Evolutionary conservation across 805 yeast species (phyloP).

Genomic region (Candida patagonica): DNA sequence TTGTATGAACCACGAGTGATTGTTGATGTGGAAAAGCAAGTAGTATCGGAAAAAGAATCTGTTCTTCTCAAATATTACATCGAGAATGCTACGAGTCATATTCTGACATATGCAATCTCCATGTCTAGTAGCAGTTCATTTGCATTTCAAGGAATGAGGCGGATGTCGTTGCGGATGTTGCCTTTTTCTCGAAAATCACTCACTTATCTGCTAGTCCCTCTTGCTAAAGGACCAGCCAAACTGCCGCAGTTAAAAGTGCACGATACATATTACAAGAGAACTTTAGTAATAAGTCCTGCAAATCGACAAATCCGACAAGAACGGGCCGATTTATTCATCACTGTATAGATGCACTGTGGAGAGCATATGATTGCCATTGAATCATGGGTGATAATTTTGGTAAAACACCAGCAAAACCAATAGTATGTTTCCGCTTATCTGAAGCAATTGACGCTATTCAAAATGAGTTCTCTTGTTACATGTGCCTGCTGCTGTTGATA

Average conservation of each 20-base stretch:
- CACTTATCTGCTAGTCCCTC: constrained; percentile 23
- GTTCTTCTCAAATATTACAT: constrained; percentile 33
- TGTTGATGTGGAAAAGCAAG: constrained; percentile 24
- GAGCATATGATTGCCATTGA: background rate
- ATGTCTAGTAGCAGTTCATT: constrained; percentile 33
- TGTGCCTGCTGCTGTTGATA: too few relatives aligned
- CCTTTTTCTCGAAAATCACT: constrained; percentile 46
- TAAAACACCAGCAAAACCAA: too few relatives aligned
- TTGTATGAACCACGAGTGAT: constrained; percentile 63
- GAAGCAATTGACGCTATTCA: too few relatives aligned
- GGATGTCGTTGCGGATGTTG: constrained; percentile 37
- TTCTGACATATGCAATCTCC: constrained; percentile 51
- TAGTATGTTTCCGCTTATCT: too few relatives aligned
- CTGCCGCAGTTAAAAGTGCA: constrained; percentile 58
- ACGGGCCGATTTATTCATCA: constrained; percentile 6
- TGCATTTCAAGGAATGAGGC: constrained; percentile 32
- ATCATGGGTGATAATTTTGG: too few relatives aligned
- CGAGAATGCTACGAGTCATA: constrained; percentile 68
- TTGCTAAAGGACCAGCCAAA: constrained; percentile 9
- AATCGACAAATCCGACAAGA: constrained; percentile 9
- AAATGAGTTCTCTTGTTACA: too few relatives aligned
- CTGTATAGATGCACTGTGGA: background rate
- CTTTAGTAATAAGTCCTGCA: constrained; percentile 43
- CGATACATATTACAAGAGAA: constrained; percentile 60
- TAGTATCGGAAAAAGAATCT: constrained; percentile 1